Base-by-base conservation (phyloP, 352 stramenopile species). In the Halophytophthora batemanensis region DNA sequence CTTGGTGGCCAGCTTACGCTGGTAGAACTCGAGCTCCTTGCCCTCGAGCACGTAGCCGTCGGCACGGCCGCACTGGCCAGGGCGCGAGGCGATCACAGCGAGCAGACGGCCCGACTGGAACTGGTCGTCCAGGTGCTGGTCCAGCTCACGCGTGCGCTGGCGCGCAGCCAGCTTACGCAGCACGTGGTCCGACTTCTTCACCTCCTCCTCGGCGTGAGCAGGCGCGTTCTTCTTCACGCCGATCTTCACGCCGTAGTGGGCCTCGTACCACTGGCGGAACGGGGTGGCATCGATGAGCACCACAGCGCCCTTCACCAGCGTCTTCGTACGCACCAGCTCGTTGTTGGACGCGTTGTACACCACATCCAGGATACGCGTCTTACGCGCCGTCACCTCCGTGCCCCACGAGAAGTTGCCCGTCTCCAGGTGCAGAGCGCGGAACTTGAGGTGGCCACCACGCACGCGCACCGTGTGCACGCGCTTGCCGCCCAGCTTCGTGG, bases 301-400 rank as follows among this genome's bases (percentile, higher is more conserved):
- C 59, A 99, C 98, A 55, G 90, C 86, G 66, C 96, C 96, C 92
- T 99, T 99, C 44, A 99, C 97, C 28, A 99, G 81, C 25, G 98
- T 99, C 91, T 99, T 99, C 67, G 98, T 99, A 79, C 98, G 95
- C 56, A 99, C 97, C 60, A 99, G 88, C 73, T 99, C 98, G 88
- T 99, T 99, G 95, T 99, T 99, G 64, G 97, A 99, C 45, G 97
- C 93, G 80, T 99, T 99, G 96, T 99, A 99, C 21, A 98, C 92
- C 21, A 99, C 97, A 76, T 99, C 97, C 33, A 99, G 83, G 53
- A 99, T 97, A 94, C 96, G 95, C 46, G 98, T 98, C 91, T 99
- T 99, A 69, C 96, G 90, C 39, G 97, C 97, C 62, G 86, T 93
- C 18, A 97, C 93, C 77, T 99, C 96, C 56, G 93, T 98, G 65